A percentile compares a stretch with the other conserved stretches of the same genome.
These are phyloP conservation scores for Calonectria pseudoturangicola DNA, from an alignment of 2,329 filamentous ascomycete genomes.

Conservation along the genomic window DNA sequence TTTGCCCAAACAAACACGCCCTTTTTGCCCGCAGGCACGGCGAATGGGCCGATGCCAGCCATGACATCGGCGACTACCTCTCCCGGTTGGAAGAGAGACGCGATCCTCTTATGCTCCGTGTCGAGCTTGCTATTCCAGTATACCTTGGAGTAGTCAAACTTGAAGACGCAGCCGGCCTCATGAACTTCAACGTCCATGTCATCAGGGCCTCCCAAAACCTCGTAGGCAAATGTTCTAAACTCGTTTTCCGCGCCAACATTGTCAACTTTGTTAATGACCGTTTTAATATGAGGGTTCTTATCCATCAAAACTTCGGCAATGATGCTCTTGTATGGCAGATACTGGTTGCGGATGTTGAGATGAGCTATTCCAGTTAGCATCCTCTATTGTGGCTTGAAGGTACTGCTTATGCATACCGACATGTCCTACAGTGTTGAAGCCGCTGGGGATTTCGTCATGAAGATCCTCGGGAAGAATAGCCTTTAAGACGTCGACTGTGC, in stretches of 20 bases:
- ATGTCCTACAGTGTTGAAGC: slow-evolving; percentile 93
- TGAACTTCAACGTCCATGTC: slow-evolving; percentile 89
- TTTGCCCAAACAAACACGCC: slow-evolving; percentile 96
- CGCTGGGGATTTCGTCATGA: slow-evolving; percentile 86
- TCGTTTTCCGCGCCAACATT: slow-evolving; percentile 89
- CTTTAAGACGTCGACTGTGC: slow-evolving; percentile 84
- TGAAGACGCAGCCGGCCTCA: slow-evolving; percentile 90
- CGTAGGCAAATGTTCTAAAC: slow-evolving; percentile 94
- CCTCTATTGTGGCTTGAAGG: neutral
- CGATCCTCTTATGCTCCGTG: slow-evolving; percentile 89
- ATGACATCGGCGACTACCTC: slow-evolving; percentile 97
- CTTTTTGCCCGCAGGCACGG: slow-evolving; percentile 91
- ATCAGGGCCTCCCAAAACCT: slow-evolving; percentile 87
- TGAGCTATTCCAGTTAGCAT: slow-evolving; percentile 75
- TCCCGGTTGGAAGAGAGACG: slow-evolving; percentile 84
- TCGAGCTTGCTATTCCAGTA: slow-evolving; percentile 98
- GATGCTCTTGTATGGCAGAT: slow-evolving; percentile 88
- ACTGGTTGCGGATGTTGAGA: slow-evolving; percentile 89
- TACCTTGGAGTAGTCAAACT: slow-evolving; percentile 95
- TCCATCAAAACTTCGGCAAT: slow-evolving; percentile 91
- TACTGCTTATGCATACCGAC: slow-evolving; percentile 74
- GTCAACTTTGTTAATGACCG: slow-evolving; percentile 97
- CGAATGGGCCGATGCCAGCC: slow-evolving; percentile 97
- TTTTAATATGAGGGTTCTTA: slow-evolving; percentile 88
- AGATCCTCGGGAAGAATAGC: slow-evolving; percentile 87